Evolutionary conservation across 176 grass and related monocot genomes (phyloP), one percentile per base, ranked within the genome.

Genomic region (Musa troglodytarum): DNA sequence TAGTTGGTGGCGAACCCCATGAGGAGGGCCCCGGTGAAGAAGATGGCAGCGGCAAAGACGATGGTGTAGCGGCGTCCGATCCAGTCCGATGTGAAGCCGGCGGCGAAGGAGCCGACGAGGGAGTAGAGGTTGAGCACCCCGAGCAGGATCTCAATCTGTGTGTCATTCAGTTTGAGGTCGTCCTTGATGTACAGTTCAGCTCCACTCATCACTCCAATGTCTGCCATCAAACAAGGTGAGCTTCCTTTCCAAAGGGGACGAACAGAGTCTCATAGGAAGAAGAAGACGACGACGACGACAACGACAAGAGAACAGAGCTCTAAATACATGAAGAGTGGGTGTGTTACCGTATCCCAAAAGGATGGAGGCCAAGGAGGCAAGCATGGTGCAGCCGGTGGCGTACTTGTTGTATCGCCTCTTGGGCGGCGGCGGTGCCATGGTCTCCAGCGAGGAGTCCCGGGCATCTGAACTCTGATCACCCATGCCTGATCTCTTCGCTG

Each of bases 131-230:
- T 56, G 2, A 78, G 63, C 50, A 78, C 49, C 1, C 76, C 76
- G 50, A 20, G 10, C 8, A 78, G 63, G 50, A 78, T 34, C 64
- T 78, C 76, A 1, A 78, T 64, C 63, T 78, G 50, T 24, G 64
- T 68, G 76, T 78, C 76, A 15, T 12, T 78, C 13, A 78, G 54
- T 4, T 34, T n/a, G 21, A 78, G 50, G 8, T 78, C 76, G 0
- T 68, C 22, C 9, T 78, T 26, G 51, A 78, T 78, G 51, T 20
- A 69, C 8, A 68, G 11, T 25, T 28, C 22, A 13, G 76, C 76
- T 1, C 76, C 76, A 51, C 76, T 78, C 76, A 78, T 78, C 76
- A 78, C 76, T 68, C 76, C 76, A 16, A 78, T 78, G 26, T 78
- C 76, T 78, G 59, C 26, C 57, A 21, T 43, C 34, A 43, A 43